These are phyloP conservation scores for Citrus sp. DNA, from an alignment of 345 rosid genomes.

Conservation along the genomic window DNA sequence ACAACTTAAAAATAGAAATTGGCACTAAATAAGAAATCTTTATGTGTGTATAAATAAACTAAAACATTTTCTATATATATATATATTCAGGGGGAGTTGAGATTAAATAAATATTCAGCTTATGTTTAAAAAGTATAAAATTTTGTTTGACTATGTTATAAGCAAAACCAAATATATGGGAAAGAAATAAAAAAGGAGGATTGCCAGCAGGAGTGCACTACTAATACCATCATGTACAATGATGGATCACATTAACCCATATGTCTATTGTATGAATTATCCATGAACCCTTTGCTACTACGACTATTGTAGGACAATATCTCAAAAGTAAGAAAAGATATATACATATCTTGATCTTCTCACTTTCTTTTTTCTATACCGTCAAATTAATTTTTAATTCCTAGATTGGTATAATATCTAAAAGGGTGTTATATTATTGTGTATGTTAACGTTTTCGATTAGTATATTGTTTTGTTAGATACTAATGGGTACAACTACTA, in stretches of 20 bases:
- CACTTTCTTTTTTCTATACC: neutral
- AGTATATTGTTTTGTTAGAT: too few species aligned
- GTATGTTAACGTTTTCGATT: neutral
- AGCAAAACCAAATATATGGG: neutral
- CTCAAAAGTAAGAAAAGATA: neutral
- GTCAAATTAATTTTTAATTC: too few species aligned
- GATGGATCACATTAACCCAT: constrained; percentile 1
- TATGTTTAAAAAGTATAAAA: neutral
- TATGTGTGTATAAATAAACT: too few species aligned
- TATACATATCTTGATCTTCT: neutral
- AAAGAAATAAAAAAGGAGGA: neutral
- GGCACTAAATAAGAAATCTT: too few species aligned
- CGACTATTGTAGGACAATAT: constrained; percentile 14
- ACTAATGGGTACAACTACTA: too few species aligned
- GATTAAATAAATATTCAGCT: neutral
- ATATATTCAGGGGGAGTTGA: too few species aligned
- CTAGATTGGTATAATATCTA: too few species aligned
- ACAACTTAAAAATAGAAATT: too few species aligned
- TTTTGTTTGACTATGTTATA: neutral
- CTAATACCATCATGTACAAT: neutral
- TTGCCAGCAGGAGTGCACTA: neutral
- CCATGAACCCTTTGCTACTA: neutral
- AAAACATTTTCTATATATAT: too few species aligned
- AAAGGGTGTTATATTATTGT: neutral
- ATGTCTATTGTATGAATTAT: too few species aligned